phyloP scores from a whole-genome alignment of 352 stramenopile species.

The Pythium monospermum region DNA sequence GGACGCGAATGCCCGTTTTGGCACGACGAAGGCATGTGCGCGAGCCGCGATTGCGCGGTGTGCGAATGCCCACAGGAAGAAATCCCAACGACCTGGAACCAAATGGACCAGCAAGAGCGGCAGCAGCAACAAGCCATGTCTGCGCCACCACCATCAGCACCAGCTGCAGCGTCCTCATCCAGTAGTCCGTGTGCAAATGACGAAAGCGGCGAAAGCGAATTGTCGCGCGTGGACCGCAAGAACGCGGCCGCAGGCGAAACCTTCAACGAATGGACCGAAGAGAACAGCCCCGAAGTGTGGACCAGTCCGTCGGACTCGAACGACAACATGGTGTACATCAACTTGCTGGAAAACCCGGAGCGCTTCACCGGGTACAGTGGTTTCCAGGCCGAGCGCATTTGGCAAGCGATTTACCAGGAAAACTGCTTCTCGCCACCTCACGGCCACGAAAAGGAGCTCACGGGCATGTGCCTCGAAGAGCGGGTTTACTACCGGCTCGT shows the following conservation, averaged over 20 bases:
- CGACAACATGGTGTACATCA: conserved; percentile 89
- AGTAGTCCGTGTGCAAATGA: too few species aligned
- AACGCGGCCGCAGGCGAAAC: conserved; percentile 60
- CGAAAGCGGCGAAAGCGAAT: conserved; percentile 60
- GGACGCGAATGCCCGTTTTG: conserved; percentile 87
- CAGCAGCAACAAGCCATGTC: conserved; percentile 22
- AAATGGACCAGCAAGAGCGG: conserved; percentile 42
- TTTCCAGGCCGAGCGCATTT: conserved; percentile 89
- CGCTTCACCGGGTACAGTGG: conserved; percentile 98
- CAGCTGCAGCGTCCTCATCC: conserved; percentile 24
- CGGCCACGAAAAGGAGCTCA: conserved; percentile 49
- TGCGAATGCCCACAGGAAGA: conserved; percentile 86
- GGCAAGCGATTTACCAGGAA: conserved; percentile 97
- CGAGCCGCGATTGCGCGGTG: conserved; percentile 85
- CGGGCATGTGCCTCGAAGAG: conserved; percentile 89
- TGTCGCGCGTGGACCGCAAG: conserved; percentile 71
- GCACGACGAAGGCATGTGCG: conserved; percentile 89
- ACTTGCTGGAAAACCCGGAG: conserved; percentile 96
- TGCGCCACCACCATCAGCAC: not conserved
- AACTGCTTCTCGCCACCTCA: conserved; percentile 90
- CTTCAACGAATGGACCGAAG: conserved; percentile 65
- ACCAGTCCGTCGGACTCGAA: conserved; percentile 48
- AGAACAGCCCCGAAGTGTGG: conserved; percentile 51
- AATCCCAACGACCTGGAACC: conserved; percentile 78
- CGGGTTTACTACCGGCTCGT: conserved; percentile 96